Evolutionary conservation across 257 asterid genomes (phyloP), one percentile per base, ranked within the genome.

Genomic region (Asclepias syriaca): DNA sequence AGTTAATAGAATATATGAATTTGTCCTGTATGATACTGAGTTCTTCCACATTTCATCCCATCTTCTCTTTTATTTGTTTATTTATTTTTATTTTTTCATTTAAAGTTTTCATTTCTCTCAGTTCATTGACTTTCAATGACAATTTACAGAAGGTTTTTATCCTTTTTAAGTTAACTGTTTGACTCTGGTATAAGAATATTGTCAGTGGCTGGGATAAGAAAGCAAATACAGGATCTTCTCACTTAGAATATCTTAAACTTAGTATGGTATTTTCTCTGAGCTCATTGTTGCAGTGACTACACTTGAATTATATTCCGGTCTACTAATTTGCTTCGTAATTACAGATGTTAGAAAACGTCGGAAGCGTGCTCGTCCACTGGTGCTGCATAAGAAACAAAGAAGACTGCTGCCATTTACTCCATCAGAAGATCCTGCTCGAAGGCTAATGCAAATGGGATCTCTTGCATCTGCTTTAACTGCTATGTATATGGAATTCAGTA

Each of bases 381-480:
- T 84, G 72, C 71, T 85, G 74, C 88, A 83, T 77, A 92, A 92
- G 89, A 90, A 81, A 81, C 87, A 89, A 37, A 83, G 98, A 77
- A 90, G 89, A 75, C 80, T 92, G 78, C 73, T 88, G 83, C 84
- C 96, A 57, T 88, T 77, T 73, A 59, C 72, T 73, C 94, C 98
- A 16, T 75, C 88, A 2, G 86, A 86, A 40, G 88, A 85, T 73
- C 77, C 81, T 43, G 74, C 58, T 50, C 81, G 85, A 73, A 84
- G 91, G 80, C 77, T 86, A 43, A 74, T 21, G 37, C 98, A 92
- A 66, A 81, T 92, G 94, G 81, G 84, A 70, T 85, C 98, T 60
- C 94, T 92, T 65, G 96, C 96, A 68, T 58, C 82, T 21, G 97
- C 95, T 68, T 84, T 92, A 82, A 90, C 85, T 14, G 85, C 94